Evolutionary conservation across 768 basidiomycete species (phyloP).

Genomic region (Termitomyces bulborhizus): DNA sequence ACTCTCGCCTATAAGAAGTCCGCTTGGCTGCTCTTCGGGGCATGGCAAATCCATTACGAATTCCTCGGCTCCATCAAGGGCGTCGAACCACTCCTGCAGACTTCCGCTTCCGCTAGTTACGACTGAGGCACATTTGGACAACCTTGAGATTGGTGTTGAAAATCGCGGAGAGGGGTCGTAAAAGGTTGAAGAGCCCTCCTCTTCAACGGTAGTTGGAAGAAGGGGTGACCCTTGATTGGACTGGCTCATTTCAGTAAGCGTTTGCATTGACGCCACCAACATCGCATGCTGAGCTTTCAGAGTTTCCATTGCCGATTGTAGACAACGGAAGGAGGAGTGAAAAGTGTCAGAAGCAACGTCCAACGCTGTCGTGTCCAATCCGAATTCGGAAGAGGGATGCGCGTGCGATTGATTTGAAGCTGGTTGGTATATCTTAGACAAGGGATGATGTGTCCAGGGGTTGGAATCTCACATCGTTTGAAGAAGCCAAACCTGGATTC

Average conservation of each 20-base stretch:
- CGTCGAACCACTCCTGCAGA: constrained; percentile 72
- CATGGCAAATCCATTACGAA: constrained; percentile 51
- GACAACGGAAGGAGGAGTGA: constrained; percentile 30
- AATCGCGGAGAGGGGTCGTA: constrained; percentile 14
- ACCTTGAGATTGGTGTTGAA: constrained; percentile 24
- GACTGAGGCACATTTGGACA: constrained; percentile 39
- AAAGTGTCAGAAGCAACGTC: constrained; percentile 10
- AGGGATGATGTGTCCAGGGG: not conserved
- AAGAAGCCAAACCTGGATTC: constrained; percentile 51
- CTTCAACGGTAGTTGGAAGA: constrained; percentile 44
- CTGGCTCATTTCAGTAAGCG: constrained; percentile 23
- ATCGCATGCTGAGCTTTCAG: constrained; percentile 57
- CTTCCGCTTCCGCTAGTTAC: constrained; percentile 45
- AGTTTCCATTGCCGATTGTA: constrained; percentile 40
- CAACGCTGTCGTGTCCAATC: not conserved
- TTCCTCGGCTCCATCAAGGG: constrained; percentile 65
- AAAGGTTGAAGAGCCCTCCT: constrained; percentile 28
- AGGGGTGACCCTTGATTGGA: constrained; percentile 29
- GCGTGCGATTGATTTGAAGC: constrained; percentile 19
- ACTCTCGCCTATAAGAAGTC: constrained; percentile 33
- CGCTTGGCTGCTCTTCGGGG: constrained; percentile 34
- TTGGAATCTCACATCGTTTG: constrained; percentile 42
- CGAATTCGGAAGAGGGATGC: constrained; percentile 15
- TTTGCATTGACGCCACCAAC: constrained; percentile 38
- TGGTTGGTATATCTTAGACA: constrained; percentile 1